phyloP scores from a whole-genome alignment of 2,329 filamentous ascomycete species.

The Aspergillus candidus region DNA sequence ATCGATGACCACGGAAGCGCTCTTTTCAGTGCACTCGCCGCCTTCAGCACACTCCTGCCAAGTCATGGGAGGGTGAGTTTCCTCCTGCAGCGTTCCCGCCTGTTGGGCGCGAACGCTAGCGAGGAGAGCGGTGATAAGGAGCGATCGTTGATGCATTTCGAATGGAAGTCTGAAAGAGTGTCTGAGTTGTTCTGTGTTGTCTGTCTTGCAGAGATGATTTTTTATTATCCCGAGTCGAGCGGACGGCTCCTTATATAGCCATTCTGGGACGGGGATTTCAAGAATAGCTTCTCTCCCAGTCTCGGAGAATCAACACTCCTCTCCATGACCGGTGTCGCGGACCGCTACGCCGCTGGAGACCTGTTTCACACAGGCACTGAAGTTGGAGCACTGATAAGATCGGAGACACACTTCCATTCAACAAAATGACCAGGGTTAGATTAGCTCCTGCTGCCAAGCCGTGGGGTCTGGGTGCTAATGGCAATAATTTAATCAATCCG shows the following conservation, averaged over 20 bases:
- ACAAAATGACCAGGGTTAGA: slow-evolving; percentile 1
- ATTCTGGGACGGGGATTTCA: not conserved
- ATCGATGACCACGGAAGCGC: slow-evolving; percentile 51
- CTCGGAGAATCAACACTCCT: slow-evolving; percentile 5
- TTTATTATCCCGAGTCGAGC: slow-evolving; percentile 2
- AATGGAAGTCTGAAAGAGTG: slow-evolving; percentile 7
- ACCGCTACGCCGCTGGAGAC: slow-evolving; percentile 8
- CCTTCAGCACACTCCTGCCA: slow-evolving; percentile 50
- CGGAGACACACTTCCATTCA: not conserved
- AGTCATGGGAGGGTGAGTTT: slow-evolving; percentile 47
- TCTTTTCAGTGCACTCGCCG: slow-evolving; percentile 48
- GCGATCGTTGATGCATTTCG: slow-evolving; percentile 25
- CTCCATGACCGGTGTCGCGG: slow-evolving; percentile 10
- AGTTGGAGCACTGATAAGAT: not conserved
- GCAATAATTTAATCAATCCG: slow-evolving; percentile 1
- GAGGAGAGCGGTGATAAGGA: slow-evolving; percentile 26
- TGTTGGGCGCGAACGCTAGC: slow-evolving; percentile 25
- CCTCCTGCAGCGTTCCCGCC: slow-evolving; percentile 23
- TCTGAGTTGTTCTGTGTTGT: slow-evolving; percentile 9
- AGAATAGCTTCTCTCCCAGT: slow-evolving; percentile 1
- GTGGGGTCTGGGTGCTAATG: slow-evolving; percentile 1
- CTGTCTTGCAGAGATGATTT: slow-evolving; percentile 25
- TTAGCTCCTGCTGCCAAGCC: not conserved
- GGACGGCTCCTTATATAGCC: slow-evolving; percentile 17
- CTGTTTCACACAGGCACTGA: slow-evolving; percentile 13